Evolutionary conservation across 1,284 basidiomycete species (phyloP), one percentile per base, ranked within the genome.

Genomic region (Ganoderma multipileum): DNA sequence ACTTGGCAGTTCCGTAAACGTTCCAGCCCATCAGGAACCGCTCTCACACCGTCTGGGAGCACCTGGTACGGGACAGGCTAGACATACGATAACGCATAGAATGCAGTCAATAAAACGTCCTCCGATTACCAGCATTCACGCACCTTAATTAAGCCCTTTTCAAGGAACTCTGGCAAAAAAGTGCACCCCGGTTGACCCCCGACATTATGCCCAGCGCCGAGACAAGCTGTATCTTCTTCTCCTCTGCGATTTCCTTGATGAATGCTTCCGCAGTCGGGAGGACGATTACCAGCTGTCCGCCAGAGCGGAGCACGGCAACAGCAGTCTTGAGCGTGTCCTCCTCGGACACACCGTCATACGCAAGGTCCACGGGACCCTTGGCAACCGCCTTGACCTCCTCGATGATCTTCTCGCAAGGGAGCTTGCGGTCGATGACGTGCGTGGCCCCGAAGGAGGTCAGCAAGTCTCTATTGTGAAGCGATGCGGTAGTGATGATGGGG

Each of bases 401-500:
- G 23, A 58, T 18, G 11, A 71, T 54, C 38, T 18, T 42, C 20
- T 47, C 55, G 12, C 61, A 26, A 8, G 68, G 42, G 2, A 73
- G 67, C 20, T 61, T 64, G 33, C 75, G 69, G 66, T 75, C 74
- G 74, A 74, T 30, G 23, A 75, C 65, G 44, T 77, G 74, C 18
- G 67, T 71, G 71, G 76, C 71, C 1, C 75, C 74, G 38, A 72
- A 73, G 0, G 73, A 68, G 65, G 76, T 79, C 79, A 71, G 60
- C 57, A 86, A 85, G 9, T 85, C 78, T 1, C 79, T 78, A 71
- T 88, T 82, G 66, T 81, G 80, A 8, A 78, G 69, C 6, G 85
- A 87, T 5, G 84, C 79, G 4, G 85, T 86, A 1, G 83, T 78
- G 68, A 87, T 81, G 68, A 87, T 84, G 6, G 81, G 81, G 4